phyloP scores from a whole-genome alignment of 1,284 basidiomycete species.

The Pyrrhoderma noxium region DNA sequence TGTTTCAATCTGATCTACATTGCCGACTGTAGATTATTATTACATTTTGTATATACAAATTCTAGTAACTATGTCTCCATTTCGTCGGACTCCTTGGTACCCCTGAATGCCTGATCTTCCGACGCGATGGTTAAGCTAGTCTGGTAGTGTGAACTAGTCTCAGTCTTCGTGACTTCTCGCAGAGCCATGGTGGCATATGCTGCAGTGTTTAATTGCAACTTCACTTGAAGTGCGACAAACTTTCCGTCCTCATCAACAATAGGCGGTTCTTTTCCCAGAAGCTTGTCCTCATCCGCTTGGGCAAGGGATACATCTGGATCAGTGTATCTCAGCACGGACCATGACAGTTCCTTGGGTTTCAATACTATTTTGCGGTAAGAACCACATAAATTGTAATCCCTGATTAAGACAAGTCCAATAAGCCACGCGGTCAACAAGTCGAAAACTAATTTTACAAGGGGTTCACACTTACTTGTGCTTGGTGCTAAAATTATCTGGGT shows the following conservation, averaged over 20 bases:
- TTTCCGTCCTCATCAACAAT: constrained; percentile 60
- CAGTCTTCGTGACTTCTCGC: constrained; percentile 87
- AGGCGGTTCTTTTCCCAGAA: constrained; percentile 75
- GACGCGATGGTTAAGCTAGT: constrained; percentile 70
- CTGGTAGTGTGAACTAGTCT: constrained; percentile 86
- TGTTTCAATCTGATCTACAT: too few species aligned
- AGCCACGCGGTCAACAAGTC: neutral
- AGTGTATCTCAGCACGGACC: constrained; percentile 82
- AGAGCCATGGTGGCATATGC: constrained; percentile 96
- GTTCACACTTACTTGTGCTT: constrained; percentile 84
- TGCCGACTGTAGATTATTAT: too few species aligned
- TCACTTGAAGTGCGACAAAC: constrained; percentile 80
- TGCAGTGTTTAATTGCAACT: constrained; percentile 74
- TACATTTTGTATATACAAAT: too few species aligned
- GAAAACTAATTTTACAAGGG: too few species aligned
- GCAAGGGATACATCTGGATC: constrained; percentile 88
- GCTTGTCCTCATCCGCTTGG: constrained; percentile 90
- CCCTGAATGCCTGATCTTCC: constrained; percentile 77
- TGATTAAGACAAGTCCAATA: constrained; percentile 29
- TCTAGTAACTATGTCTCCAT: constrained; percentile 18
- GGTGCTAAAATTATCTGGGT: constrained; percentile 79
- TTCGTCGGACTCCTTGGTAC: constrained; percentile 30
- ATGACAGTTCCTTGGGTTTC: constrained; percentile 72
- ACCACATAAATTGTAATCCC: constrained; percentile 88
- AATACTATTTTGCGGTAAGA: constrained; percentile 92